Conservation (phyloP, 2,329 filamentous ascomycete genomes). For the Diaporthe eres region DNA sequence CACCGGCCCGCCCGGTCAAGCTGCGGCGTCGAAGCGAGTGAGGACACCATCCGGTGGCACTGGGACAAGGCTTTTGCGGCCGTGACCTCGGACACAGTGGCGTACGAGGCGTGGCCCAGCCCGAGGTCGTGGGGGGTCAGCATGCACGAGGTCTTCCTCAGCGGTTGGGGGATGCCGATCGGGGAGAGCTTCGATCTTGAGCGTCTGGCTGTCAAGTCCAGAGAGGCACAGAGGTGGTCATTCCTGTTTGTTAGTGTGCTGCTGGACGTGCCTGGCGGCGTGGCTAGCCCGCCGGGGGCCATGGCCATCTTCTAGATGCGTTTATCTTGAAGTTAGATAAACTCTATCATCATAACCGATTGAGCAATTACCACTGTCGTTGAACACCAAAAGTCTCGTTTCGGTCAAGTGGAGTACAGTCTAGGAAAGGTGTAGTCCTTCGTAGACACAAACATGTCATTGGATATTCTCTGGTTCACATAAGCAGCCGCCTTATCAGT, state of each 20-base stretch:
- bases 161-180: slow-evolving; percentile 50
- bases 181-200: slow-evolving; percentile 52
- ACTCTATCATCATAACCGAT: no score
- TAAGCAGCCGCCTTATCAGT: no score
- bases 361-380: no score
- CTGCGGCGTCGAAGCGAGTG: slow-evolving; percentile 23
- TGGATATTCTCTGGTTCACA: no score
- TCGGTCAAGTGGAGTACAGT: no score
- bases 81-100: slow-evolving; percentile 74
- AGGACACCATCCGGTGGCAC: slow-evolving; percentile 64
- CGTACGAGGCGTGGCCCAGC: slow-evolving; percentile 74
- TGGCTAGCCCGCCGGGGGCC: slow-evolving; percentile 30
- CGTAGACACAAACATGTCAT: no score
- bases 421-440: no score
- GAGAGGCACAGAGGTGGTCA: slow-evolving; percentile 48
- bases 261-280: slow-evolving; percentile 22
- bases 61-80: slow-evolving; percentile 79
- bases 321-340: no score
- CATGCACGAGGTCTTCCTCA: slow-evolving; percentile 50
- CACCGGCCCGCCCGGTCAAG: background rate
- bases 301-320: slow-evolving; percentile 22
- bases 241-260: slow-evolving; percentile 49
- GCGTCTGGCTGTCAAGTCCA: slow-evolving; percentile 47
- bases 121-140: background rate
- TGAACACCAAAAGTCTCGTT: no score